A percentile compares a stretch with the other conserved stretches of the same genome.
phyloP scores from a whole-genome alignment of 257 asterid species.

The Prunella vulgaris region DNA sequence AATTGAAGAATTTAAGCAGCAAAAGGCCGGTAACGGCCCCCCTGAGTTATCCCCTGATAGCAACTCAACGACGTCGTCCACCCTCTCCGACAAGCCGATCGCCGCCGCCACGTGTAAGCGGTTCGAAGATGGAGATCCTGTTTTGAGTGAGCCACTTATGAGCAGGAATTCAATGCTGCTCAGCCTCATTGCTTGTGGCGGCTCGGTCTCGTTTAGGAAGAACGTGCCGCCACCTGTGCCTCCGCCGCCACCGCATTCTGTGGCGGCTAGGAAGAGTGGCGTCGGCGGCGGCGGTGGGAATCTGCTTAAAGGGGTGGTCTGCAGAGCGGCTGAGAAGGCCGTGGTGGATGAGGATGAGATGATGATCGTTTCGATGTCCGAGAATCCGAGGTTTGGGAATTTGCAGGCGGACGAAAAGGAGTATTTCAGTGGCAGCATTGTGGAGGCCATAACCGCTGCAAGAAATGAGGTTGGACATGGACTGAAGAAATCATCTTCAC shows the following conservation, averaged over 20 bases:
- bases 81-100: conserved; percentile 54
- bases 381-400: conserved; percentile 84
- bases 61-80: conserved; percentile 51
- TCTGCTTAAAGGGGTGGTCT: conserved; percentile 45
- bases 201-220: conserved; percentile 58
- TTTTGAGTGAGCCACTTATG: conserved; percentile 42
- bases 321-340: conserved; percentile 33
- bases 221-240: conserved; percentile 21
- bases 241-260: conserved; percentile 11
- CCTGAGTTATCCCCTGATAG: conserved; percentile 29
- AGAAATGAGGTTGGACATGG: conserved; percentile 27
- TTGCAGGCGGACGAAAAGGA: conserved; percentile 64
- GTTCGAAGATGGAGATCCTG: conserved; percentile 54
- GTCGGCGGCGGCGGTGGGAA: conserved; percentile 30
- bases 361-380: conserved; percentile 66
- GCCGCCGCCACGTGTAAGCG: conserved; percentile 30
- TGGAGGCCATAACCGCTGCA: conserved; percentile 57
- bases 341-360: conserved; percentile 42
- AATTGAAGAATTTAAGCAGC: conserved; percentile 28
- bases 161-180: conserved; percentile 63
- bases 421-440: conserved; percentile 89
- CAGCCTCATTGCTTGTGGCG: conserved; percentile 79
- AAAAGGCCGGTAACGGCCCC: conserved; percentile 7
- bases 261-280: conserved; percentile 49
- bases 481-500: conserved; percentile 75